These are phyloP conservation scores for Geosiphon pyriformis DNA, from an alignment of 192 early-diverging fungal genomes.

Conservation along the genomic window DNA sequence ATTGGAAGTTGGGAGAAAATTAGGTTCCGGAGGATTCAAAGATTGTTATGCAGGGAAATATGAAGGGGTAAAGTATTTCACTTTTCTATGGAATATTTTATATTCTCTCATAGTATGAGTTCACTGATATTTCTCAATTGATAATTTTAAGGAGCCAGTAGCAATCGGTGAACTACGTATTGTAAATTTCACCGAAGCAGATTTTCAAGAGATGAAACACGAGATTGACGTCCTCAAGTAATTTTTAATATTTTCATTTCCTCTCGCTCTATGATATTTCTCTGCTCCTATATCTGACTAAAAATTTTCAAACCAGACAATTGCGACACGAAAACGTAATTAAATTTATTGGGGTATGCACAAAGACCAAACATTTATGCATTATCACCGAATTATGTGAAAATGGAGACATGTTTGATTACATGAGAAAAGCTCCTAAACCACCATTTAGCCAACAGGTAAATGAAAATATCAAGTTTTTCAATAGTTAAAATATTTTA, in stretches of 20 bases:
- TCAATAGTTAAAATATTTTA: slow-evolving; percentile 3
- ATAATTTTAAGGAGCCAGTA: slow-evolving; percentile 46
- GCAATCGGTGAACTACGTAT: slow-evolving; percentile 68
- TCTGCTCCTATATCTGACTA: no score
- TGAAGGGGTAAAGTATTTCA: slow-evolving; percentile 39
- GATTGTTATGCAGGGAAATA: slow-evolving; percentile 69
- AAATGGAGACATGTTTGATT: slow-evolving; percentile 71
- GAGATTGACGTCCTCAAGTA: slow-evolving; percentile 73
- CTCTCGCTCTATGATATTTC: no score
- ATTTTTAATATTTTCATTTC: neutral
- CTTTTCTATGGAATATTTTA: neutral
- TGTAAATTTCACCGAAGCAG: slow-evolving; percentile 59
- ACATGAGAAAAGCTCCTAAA: slow-evolving; percentile 56
- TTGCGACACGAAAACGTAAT: slow-evolving; percentile 72
- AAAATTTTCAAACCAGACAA: no score
- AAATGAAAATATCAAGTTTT: slow-evolving; percentile 3
- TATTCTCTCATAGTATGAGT: neutral
- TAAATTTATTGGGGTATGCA: slow-evolving; percentile 67
- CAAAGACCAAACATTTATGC: slow-evolving; percentile 57
- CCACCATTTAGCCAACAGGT: slow-evolving; percentile 60
- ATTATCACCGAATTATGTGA: slow-evolving; percentile 72
- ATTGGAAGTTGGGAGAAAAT: slow-evolving; percentile 55
- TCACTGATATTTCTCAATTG: neutral
- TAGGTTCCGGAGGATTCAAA: slow-evolving; percentile 74
- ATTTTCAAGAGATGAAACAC: slow-evolving; percentile 68